Evolutionary conservation across 1,284 basidiomycete genomes (phyloP).

Genomic region (Testicularia cyperi): DNA sequence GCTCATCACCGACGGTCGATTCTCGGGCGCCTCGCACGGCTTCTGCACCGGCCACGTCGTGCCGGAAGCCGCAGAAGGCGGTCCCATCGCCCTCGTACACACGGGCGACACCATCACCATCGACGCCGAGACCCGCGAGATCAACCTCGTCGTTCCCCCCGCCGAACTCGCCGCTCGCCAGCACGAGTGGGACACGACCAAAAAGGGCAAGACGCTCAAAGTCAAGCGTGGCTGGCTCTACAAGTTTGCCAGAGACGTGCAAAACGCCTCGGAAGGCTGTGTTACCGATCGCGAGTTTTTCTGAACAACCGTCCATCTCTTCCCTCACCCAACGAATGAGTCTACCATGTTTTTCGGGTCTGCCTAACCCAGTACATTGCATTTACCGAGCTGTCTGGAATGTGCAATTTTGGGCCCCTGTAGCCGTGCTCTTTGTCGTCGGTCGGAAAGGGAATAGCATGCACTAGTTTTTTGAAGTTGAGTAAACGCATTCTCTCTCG

Average conservation of each 20-base stretch:
- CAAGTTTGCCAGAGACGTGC: conserved; percentile 37
- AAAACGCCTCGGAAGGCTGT: conserved; percentile 38
- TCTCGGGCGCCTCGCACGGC: conserved; percentile 73
- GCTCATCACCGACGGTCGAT: conserved; percentile 92
- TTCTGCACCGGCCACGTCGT: conserved; percentile 92
- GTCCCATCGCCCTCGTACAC: conserved; percentile 82
- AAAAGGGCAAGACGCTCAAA: conserved; percentile 22
- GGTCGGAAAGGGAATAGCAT: too few species aligned
- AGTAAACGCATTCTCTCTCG: too few species aligned
- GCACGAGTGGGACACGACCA: conserved; percentile 28
- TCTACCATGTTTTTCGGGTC: too few species aligned
- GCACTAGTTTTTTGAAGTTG: too few species aligned
- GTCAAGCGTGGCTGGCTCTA: conserved; percentile 38
- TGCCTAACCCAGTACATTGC: too few species aligned
- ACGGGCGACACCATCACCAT: conserved; percentile 85
- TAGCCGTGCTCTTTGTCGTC: too few species aligned
- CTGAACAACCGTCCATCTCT: too few species aligned
- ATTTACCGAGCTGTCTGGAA: too few species aligned
- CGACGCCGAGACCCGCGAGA: conserved; percentile 62
- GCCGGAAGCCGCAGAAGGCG: conserved; percentile 85
- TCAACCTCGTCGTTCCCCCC: conserved; percentile 31
- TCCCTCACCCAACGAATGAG: too few species aligned
- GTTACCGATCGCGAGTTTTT: conserved; percentile 35
- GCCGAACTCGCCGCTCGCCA: conserved; percentile 17
- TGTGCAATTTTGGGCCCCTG: too few species aligned